Evolutionary conservation across 2,329 filamentous ascomycete species (phyloP).

Genomic region (Cercospora zeina): DNA sequence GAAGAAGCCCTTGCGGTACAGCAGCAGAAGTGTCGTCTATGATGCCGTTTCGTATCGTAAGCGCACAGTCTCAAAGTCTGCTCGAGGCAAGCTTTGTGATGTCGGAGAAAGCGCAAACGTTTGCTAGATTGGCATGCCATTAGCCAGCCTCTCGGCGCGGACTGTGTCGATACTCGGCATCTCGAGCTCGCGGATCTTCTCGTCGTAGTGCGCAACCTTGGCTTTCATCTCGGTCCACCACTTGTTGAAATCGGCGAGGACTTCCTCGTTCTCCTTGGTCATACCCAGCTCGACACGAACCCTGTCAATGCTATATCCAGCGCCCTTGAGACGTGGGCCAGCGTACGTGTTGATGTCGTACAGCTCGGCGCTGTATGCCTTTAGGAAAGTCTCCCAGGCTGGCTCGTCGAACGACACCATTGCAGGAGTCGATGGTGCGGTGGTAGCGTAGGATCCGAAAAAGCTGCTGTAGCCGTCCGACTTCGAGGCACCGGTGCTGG

Average conservation of each 20-base stretch:
- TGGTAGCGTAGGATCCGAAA: conserved; percentile 18
- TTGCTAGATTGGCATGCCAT: conserved; percentile 23
- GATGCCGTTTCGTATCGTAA: not conserved
- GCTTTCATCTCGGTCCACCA: conserved; percentile 45
- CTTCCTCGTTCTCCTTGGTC: conserved; percentile 29
- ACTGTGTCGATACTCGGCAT: conserved; percentile 26
- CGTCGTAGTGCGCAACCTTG: conserved; percentile 39
- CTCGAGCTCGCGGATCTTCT: conserved; percentile 27
- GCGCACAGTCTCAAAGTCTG: not conserved
- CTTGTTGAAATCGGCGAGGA: conserved; percentile 40
- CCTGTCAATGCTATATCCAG: conserved; percentile 34
- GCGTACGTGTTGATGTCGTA: conserved; percentile 42
- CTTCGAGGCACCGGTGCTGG: not conserved
- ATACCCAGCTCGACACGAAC: conserved; percentile 29
- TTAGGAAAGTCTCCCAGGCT: conserved; percentile 39
- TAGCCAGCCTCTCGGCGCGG: conserved; percentile 24
- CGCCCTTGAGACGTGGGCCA: conserved; percentile 49
- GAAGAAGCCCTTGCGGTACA: not conserved
- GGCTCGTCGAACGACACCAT: conserved; percentile 32
- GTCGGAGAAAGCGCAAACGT: not conserved
- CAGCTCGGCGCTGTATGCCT: conserved; percentile 37
- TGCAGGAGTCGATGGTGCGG: conserved; percentile 16
- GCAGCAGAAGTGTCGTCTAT: not conserved
- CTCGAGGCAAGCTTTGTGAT: not conserved
- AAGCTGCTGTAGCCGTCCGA: conserved; percentile 9